Evolutionary conservation across 2,329 filamentous ascomycete species (phyloP).

Genomic region (Penicillium psychrosexuale): DNA sequence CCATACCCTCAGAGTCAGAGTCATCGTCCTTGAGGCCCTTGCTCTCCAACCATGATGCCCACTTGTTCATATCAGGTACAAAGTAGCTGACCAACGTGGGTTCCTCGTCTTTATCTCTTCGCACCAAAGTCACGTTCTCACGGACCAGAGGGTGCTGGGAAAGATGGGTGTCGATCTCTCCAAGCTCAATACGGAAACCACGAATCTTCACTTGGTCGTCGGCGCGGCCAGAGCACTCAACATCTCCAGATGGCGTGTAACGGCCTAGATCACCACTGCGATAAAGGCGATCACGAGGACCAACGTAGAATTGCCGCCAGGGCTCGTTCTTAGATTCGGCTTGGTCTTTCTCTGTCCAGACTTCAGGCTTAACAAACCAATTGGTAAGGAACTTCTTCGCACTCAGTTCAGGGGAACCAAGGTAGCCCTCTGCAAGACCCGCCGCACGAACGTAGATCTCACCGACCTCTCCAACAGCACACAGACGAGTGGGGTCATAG

Average conservation of each 20-base stretch:
- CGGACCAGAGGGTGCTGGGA: constrained; percentile 70
- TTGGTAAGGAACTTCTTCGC: constrained; percentile 75
- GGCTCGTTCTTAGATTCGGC: constrained; percentile 58
- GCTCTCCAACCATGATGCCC: constrained; percentile 64
- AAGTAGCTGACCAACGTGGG: constrained; percentile 84
- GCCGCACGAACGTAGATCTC: constrained; percentile 80
- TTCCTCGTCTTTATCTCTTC: constrained; percentile 81
- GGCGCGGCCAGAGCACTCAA: constrained; percentile 73
- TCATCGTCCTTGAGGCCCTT: constrained; percentile 53
- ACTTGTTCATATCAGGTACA: constrained; percentile 74
- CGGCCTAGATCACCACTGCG: constrained; percentile 81
- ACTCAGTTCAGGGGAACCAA: constrained; percentile 60
- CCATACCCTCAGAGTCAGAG: constrained; percentile 49
- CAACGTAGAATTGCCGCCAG: constrained; percentile 76
- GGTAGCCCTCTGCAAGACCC: constrained; percentile 79
- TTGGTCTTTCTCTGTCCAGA: constrained; percentile 65
- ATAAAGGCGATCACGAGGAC: constrained; percentile 82
- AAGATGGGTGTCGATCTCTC: constrained; percentile 85
- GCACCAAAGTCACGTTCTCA: constrained; percentile 81
- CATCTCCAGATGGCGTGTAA: constrained; percentile 67
- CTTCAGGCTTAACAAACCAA: constrained; percentile 76
- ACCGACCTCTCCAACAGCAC: constrained; percentile 75
- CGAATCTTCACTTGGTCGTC: constrained; percentile 95
- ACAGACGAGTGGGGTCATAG: constrained; percentile 64
- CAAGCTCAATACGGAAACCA: constrained; percentile 91